Evolutionary conservation across 208 protist genomes (phyloP), one percentile per base, ranked within the genome.

Genomic region (Kentomonas sorsogonicus): DNA sequence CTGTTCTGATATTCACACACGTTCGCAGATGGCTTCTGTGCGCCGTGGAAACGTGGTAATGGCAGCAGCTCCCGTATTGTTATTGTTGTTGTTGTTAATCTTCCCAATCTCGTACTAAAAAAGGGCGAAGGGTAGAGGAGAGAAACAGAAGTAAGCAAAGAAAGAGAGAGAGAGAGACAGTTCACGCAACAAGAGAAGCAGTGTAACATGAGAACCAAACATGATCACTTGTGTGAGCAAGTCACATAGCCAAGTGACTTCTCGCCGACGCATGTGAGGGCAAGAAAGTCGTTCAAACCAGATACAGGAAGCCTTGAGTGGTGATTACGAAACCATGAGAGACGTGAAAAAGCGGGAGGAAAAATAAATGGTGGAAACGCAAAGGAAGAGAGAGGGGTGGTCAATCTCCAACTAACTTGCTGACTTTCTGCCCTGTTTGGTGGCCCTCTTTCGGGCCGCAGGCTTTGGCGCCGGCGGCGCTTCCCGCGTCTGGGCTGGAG

Each of bases 341-440:
- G 31, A n/a, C 25, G n/a, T 20, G 15, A 22, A 15, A 39, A 40
- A 43, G 29, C 26, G 22, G 33, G 34, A 56, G 40, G 26, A 53
- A 63, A 26, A 65, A 48, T 15, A 60, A 40, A 60, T n/a, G 13
- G 46, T 6, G 31, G 31, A 39, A 30, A 30, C 27, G 46, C 39
- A 33, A 22, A 52, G 41, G 18, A 22, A 36, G 16, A 6, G 25
- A 20, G 27, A 16, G 15, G 25, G 50, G 16, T 40, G 48, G 0
- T 51, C 25, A 36, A 40, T 4, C n/a, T 40, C 20, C 20, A 34
- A 13, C 11, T 31, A 36, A 48, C n/a, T n/a, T n/a, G n/a, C n/a
- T n/a, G n/a, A n/a, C n/a, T n/a, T n/a, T n/a, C n/a, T n/a, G n/a
- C n/a, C n/a, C n/a, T n/a, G n/a, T n/a, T n/a, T n/a, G n/a, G n/a